Evolutionary conservation across 2,329 filamentous ascomycete species (phyloP).

Genomic region (Botrytis porri): DNA sequence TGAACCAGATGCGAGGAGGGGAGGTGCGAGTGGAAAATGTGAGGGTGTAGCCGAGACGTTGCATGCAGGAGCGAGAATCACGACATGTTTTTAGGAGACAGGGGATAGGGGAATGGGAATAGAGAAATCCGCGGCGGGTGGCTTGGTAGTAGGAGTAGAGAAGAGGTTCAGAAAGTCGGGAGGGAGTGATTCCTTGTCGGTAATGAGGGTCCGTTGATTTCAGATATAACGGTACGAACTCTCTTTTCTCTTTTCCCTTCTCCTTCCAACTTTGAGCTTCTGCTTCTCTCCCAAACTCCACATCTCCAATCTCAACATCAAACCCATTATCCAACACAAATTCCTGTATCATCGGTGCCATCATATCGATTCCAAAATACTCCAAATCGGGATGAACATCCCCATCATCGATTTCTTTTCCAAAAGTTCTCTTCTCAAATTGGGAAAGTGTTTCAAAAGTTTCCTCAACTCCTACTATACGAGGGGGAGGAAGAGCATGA

Average conservation of each 20-base stretch:
- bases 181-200: background rate
- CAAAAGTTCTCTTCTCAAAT: background rate
- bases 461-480: background rate
- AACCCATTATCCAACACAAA: background rate
- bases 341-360: background rate
- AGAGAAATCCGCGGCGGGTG: background rate
- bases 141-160: background rate
- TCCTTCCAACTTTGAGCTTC: fast-evolving
- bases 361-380: background rate
- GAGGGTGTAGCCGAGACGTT: background rate
- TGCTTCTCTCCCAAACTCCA: background rate
- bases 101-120: background rate
- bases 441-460: background rate
- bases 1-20: background rate
- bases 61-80: background rate
- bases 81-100: background rate
- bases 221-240: background rate
- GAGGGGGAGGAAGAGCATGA: background rate
- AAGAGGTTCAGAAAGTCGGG: fast-evolving
- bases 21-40: background rate
- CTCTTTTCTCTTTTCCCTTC: background rate
- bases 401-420: background rate
- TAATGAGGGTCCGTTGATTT: background rate
- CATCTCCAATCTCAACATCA: background rate
- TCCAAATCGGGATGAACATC: background rate